Conservation (phyloP, 1,284 basidiomycete genomes). For the Sporisorium exsertum region DNA sequence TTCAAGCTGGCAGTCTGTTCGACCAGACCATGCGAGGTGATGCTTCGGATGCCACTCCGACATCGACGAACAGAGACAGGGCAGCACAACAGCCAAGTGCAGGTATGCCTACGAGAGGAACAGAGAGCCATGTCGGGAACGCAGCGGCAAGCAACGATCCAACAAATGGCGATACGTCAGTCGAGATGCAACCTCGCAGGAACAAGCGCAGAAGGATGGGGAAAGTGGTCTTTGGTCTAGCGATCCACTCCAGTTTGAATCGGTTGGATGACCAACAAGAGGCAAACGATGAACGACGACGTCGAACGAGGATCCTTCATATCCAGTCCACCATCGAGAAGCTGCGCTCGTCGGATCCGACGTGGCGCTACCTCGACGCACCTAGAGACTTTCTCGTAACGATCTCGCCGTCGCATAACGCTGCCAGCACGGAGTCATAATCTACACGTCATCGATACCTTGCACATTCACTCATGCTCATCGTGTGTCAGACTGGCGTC, state of each 20-base stretch:
- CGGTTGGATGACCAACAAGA: conserved; percentile 28
- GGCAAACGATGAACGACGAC: conserved; percentile 24
- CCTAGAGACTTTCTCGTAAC: conserved; percentile 41
- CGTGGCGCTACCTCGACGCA: conserved; percentile 35
- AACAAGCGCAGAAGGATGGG: conserved; percentile 35
- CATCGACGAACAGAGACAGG: conserved; percentile 1
- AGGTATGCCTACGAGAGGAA: neutral
- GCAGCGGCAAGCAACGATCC: neutral
- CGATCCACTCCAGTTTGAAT: conserved; percentile 30
- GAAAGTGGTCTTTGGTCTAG: conserved; percentile 39
- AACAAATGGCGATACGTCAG: neutral
- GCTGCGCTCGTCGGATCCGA: conserved; percentile 25
- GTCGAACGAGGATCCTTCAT: conserved; percentile 25
- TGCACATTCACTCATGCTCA: too few species aligned
- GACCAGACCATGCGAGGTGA: conserved; percentile 35
- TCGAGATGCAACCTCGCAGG: conserved; percentile 8
- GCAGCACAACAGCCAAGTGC: neutral
- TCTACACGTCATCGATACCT: neutral
- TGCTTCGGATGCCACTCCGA: conserved; percentile 1
- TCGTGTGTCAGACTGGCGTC: too few species aligned
- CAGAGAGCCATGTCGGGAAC: neutral
- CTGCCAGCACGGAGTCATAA: neutral
- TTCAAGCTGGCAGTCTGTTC: conserved; percentile 47
- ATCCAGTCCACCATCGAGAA: conserved; percentile 30
- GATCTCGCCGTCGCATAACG: conserved; percentile 19